These are phyloP conservation scores for Mycena crocata DNA, from an alignment of 768 basidiomycete genomes.

Conservation along the genomic window DNA sequence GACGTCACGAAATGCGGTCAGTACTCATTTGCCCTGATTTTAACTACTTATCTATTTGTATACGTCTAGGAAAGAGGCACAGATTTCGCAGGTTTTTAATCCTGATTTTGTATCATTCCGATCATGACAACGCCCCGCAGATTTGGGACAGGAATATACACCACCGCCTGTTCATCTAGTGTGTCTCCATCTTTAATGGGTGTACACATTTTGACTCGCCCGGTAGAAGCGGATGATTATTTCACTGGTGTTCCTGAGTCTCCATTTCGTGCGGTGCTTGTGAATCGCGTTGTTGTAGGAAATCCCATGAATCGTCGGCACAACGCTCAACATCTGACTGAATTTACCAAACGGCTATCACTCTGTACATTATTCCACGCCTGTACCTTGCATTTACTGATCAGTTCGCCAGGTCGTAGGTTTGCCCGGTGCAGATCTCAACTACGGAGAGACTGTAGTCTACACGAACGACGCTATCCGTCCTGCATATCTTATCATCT, in stretches of 20 bases:
- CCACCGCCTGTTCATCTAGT: conserved; percentile 76
- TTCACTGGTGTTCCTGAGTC: conserved; percentile 55
- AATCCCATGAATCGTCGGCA: conserved; percentile 61
- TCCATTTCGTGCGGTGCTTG: conserved; percentile 61
- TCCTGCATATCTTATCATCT: conserved; percentile 75
- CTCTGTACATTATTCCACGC: conserved; percentile 54
- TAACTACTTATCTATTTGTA: not conserved
- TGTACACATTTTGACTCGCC: conserved; percentile 1
- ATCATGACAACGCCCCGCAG: conserved; percentile 42
- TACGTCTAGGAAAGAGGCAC: conserved; percentile 60
- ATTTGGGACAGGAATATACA: conserved; percentile 79
- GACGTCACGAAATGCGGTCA: conserved; percentile 69
- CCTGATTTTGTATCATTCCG: not conserved
- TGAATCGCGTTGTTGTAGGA: conserved; percentile 75
- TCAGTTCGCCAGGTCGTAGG: conserved; percentile 60
- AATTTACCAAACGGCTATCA: conserved; percentile 69
- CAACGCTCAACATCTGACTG: conserved; percentile 60
- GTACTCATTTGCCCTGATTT: conserved; percentile 28
- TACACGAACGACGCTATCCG: conserved; percentile 76
- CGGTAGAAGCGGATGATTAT: conserved; percentile 76
- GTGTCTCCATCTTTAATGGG: conserved; percentile 32
- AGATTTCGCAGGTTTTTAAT: conserved; percentile 60
- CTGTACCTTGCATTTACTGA: not conserved
- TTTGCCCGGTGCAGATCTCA: conserved; percentile 71
- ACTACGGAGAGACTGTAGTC: conserved; percentile 78